A percentile compares a stretch with the other conserved stretches of the same genome.
Evolutionary conservation across 768 basidiomycete genomes (phyloP).

Genomic region (Agrocybe praecox): DNA sequence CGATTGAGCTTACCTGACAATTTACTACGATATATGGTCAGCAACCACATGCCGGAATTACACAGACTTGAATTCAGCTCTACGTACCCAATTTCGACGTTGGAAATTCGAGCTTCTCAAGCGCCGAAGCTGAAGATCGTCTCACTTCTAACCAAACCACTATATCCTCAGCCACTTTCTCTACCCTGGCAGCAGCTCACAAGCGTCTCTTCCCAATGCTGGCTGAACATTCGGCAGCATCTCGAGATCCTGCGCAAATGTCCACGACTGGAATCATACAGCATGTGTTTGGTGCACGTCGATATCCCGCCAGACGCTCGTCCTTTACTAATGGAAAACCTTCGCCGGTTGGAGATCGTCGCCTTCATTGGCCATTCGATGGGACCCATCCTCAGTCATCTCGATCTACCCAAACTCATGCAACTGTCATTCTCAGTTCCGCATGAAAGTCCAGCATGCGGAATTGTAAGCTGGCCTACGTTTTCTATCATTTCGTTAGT

Average conservation of each 20-base stretch:
- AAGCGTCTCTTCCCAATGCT: constrained; percentile 20
- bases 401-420: constrained; percentile 21
- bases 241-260: constrained; percentile 25
- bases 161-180: constrained; percentile 17
- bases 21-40: constrained; percentile 15
- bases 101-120: constrained; percentile 10
- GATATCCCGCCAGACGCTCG: constrained; percentile 6
- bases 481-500: constrained; percentile 16
- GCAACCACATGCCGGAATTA: constrained; percentile 17
- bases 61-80: constrained; percentile 22
- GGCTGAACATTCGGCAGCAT: constrained; percentile 26
- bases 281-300: constrained; percentile 20
- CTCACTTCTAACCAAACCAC: constrained; percentile 19
- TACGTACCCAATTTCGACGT: constrained; percentile 14
- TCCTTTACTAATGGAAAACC: constrained; percentile 13
- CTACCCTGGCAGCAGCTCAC: constrained; percentile 21
- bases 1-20: constrained; percentile 19
- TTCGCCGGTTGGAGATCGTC: constrained; percentile 20
- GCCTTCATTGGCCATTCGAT: constrained; percentile 19
- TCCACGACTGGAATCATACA: constrained; percentile 22
- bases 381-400: constrained; percentile 20
- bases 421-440: constrained; percentile 22
- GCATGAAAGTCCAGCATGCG: constrained; percentile 21
- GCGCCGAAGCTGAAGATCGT: constrained; percentile 19
- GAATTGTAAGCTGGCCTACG: constrained; percentile 21